Base-by-base conservation (phyloP, 2,329 filamentous ascomycete genomes). In the Diaporthe nobilis region DNA sequence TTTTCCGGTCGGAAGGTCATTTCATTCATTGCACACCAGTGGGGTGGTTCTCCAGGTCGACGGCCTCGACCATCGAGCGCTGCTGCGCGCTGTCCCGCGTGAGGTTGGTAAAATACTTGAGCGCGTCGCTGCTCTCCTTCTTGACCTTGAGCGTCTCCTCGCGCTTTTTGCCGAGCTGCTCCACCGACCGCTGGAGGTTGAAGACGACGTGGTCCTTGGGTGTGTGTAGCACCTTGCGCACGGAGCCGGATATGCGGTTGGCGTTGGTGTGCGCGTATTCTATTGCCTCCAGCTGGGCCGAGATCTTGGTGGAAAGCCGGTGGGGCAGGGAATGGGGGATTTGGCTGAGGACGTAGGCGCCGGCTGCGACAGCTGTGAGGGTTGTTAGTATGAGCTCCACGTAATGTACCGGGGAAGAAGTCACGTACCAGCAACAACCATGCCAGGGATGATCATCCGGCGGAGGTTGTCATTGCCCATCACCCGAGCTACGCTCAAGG, bases 261-360 rank as follows among this genome's bases (percentile, higher is more conserved):
- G 95, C 92, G 86, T 99, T 99, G 78, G 91, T 86, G 84, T 99
- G 97, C 1, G 97, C 94, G 82, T 98, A 99, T 86, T 99, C 97
- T 81, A 98, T 92, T 25, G 94, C 90, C 10, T 90, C 87, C 51
- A 99, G 92, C 80, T 95, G 94, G 44, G 91, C 87, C 2, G 95
- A 93, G 75, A 99, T 94, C 86, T 98, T 98, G 81, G 90, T 90
- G 57, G 94, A 93, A 8, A 99, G 91, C 15, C 95, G 95, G 72
- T 93, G 93, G 2, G 97, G 97, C 0, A 99, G 91, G 0, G 96
- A 97, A 72, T 93, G 91, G 28, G 97, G 97, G 78, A 99, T 97
- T 78, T 96, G 94, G 75, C 93, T 92, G 34, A 99, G 87, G 75
- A 98, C 88, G 83, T 98, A 98, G 76, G 93, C 93, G 4, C 93